Evolutionary conservation across 805 yeast genomes (phyloP), one percentile per base, ranked within the genome.

Genomic region (Teunomyces lycoperdinae): DNA sequence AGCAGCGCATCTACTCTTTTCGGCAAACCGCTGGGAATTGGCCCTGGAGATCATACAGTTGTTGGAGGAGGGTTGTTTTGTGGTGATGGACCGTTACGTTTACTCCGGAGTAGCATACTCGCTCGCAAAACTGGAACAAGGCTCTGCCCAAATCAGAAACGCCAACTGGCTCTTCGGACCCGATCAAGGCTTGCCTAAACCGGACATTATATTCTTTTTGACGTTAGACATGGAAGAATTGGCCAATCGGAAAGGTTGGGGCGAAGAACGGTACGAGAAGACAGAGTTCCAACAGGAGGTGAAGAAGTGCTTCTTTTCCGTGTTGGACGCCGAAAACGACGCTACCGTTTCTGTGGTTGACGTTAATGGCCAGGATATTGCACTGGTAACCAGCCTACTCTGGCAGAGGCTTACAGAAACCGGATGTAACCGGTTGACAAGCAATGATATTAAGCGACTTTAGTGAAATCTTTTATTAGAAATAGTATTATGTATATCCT

Each of bases 21-120:
- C 90, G 55, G 97, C 98, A 1, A 94, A 94, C 59, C 71, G 99
- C 53, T 94, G 99, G 99, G 99, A 94, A 63, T 57, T 81, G 17
- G 77, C 75, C 1, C 64, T 70, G 1, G 62, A 64, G 3, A 81
- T 94, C 4, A 60, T 67, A 9, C 47, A 60, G 1, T 60, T 70
- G 9, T 63, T 90, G 14, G 55, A 65, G 1, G 52, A 62, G 0
- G 97, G 96, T 1, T 61, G 60, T 9, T 74, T 76, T 45, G 77
- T 94, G 1, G 73, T 94, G 0, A 63, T 91, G 48, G 99, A 94
- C 62, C 72, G 99, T 53, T 94, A 92, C 59, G 85, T 87, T 3
- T 92, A 88, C 60, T 89, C 97, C 0, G 99, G 99, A 0, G 80
- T 90, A 3, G 96, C 97, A 5, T 94, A 92, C 61, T 84, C 96